These are phyloP conservation scores for Breviolum minutum DNA, from an alignment of 73 alveolate species.

Conservation along the genomic window DNA sequence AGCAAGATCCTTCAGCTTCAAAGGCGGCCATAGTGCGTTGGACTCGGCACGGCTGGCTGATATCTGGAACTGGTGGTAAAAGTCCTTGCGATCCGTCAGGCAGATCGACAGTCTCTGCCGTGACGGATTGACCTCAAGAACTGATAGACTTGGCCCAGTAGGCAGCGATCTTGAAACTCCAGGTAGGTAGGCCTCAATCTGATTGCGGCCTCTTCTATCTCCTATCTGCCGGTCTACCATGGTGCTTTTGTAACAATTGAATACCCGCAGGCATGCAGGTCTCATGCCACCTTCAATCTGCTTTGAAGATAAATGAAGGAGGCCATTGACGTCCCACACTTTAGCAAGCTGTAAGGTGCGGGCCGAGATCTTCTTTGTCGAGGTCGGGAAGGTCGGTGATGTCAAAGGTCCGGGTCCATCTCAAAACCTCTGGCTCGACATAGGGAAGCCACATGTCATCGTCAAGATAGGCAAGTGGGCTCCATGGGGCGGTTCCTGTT, in stretches of 20 bases:
- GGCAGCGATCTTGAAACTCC: neutral
- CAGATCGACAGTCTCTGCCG: neutral
- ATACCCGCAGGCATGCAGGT: neutral
- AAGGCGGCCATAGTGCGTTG: neutral
- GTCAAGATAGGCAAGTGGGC: neutral
- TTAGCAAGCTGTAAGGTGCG: neutral
- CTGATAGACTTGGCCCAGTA: neutral
- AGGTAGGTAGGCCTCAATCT: neutral
- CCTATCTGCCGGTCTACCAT: conserved; percentile 31
- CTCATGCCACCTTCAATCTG: neutral
- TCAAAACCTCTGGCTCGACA: neutral
- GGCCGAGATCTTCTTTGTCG: neutral
- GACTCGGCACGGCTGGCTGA: neutral
- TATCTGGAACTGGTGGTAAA: neutral
- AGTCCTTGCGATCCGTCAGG: neutral
- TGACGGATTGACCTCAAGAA: neutral
- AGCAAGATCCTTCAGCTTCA: neutral
- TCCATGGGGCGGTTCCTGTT: neutral
- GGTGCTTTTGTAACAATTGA: conserved; percentile 20
- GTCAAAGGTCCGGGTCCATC: neutral
- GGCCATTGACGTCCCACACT: neutral
- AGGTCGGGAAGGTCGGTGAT: neutral
- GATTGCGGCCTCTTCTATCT: conserved; percentile 6
- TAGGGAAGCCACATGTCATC: neutral
- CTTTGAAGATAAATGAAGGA: neutral